Evolutionary conservation across 177 flowering plant genomes (phyloP), one percentile per base, ranked within the genome.

Genomic region (Vitis hybrid): DNA sequence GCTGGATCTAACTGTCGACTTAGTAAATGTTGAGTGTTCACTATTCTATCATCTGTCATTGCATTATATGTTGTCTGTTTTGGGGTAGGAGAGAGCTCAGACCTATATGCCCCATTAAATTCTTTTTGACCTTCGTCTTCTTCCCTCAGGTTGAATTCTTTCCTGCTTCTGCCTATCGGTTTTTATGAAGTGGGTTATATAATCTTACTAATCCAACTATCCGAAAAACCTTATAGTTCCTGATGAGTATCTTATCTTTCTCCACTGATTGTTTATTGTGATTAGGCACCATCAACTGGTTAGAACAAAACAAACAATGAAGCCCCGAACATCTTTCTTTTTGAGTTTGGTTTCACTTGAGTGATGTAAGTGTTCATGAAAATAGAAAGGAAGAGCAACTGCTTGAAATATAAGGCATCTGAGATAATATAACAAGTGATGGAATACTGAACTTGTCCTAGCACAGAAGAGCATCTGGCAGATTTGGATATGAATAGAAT

Each of bases 391-490:
- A 26, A 17, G 17, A 54, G 60, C 18, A 61, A 58, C 23, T 49
- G 56, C 15, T 51, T 51, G 49, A 51, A 13, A 32, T 52, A 32
- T 61, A 15, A 51, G 59, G 52, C 54, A 70, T 62, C 52, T 67
- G 12, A 55, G 9, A 54, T 62, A 69, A 3, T 32, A 64, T 17
- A 48, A 26, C 45, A 59, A 40, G 45, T 40, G 0, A 51, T 59
- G 57, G 64, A 49, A 49, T 14, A 71, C 51, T 11, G 49, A 26
- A 48, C 15, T 72, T 65, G 64, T 59, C 69, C 57, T 59, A 58
- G 45, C 45, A 40, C 45, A 40, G 45, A 5, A 40, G 45, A 40
- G 45, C 45, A 40, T 40, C 45, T 40, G 4, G 45, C 5, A 60
- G 40, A 60, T 60, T 23, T 10, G n/a, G 62, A 26, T 23, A 12